Conservation (phyloP, 371 early-diverging fungal species). For the Smittium culicis region DNA sequence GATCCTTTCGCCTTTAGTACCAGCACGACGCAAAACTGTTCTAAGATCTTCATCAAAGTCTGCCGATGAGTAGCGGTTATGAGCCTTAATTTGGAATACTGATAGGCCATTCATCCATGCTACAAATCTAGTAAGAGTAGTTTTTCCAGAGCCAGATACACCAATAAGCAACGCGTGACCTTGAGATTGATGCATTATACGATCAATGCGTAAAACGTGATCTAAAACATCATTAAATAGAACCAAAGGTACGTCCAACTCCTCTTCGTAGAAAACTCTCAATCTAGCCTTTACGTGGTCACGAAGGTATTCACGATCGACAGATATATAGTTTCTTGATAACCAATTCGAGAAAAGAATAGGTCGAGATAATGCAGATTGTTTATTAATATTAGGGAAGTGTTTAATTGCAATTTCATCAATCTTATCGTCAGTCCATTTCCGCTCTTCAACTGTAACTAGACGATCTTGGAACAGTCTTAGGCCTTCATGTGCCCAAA, state of each 20-base stretch:
- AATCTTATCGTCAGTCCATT: slow-evolving; percentile 84
- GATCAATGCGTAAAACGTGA: slow-evolving; percentile 94
- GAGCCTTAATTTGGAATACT: slow-evolving; percentile 92
- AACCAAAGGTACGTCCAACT: slow-evolving; percentile 89
- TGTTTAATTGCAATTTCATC: slow-evolving; percentile 70
- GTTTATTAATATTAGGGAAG: slow-evolving; percentile 69
- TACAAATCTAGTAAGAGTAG: slow-evolving; percentile 91
- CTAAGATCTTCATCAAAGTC: slow-evolving; percentile 98
- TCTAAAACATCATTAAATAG: slow-evolving; percentile 94
- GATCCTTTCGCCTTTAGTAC: slow-evolving; percentile 95
- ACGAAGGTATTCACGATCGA: slow-evolving; percentile 74
- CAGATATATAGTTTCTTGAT: slow-evolving; percentile 79
- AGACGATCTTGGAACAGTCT: slow-evolving; percentile 97
- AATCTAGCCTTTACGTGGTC: slow-evolving; percentile 89
- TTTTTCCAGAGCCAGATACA: slow-evolving; percentile 92
- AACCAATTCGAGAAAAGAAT: slow-evolving; percentile 97
- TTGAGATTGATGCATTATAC: slow-evolving; percentile 94
- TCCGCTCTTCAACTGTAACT: slow-evolving; percentile 74
- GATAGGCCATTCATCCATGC: slow-evolving; percentile 98
- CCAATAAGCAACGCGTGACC: slow-evolving; percentile 96
- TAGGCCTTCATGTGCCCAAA: slow-evolving; percentile 96
- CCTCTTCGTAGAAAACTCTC: slow-evolving; percentile 97
- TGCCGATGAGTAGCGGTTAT: slow-evolving; percentile 85
- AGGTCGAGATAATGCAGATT: slow-evolving; percentile 66
- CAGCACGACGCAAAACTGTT: slow-evolving; percentile 75